A percentile compares a stretch with the other conserved stretches of the same genome.
phyloP scores from a whole-genome alignment of 768 basidiomycete genomes.

The Mycena rebaudengoi region DNA sequence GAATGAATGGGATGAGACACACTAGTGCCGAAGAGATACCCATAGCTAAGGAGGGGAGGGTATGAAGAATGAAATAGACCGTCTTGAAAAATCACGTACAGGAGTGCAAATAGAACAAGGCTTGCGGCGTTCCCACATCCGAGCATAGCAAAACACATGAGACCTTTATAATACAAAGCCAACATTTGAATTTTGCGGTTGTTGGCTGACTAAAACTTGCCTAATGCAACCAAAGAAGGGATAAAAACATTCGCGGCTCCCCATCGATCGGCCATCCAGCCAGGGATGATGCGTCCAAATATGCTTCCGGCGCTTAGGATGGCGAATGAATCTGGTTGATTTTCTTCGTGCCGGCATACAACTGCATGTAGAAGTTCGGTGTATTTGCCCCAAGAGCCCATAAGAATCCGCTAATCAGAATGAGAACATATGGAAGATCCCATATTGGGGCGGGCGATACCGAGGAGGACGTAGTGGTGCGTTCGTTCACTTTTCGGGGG shows the following conservation, averaged over 20 bases:
- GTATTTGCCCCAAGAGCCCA: conserved; percentile 15
- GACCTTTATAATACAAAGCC: not conserved
- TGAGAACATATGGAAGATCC: conserved; percentile 17
- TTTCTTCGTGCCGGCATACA: conserved; percentile 10
- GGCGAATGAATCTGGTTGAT: conserved; percentile 16
- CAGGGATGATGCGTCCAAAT: conserved; percentile 17
- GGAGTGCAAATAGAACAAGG: conserved; percentile 9
- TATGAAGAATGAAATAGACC: not conserved
- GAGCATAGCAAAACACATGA: conserved; percentile 19
- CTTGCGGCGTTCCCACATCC: conserved; percentile 7
- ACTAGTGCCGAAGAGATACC: conserved; percentile 19
- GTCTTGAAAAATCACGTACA: not conserved
- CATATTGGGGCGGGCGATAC: conserved; percentile 3
- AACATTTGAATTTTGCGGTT: not conserved
- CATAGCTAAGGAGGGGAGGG: not conserved
- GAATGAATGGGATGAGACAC: not conserved
- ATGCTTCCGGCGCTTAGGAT: conserved; percentile 18
- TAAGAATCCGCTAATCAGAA: conserved; percentile 13
- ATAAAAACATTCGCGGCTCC: conserved; percentile 17
- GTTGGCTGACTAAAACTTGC: not conserved
- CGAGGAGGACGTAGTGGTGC: not conserved
- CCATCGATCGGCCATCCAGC: conserved; percentile 19
- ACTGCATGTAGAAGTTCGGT: conserved; percentile 18
- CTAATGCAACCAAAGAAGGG: conserved; percentile 9
- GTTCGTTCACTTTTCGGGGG: not conserved